phyloP scores from a whole-genome alignment of 106 monocot genomes.

The Dactylorhiza incarnata region DNA sequence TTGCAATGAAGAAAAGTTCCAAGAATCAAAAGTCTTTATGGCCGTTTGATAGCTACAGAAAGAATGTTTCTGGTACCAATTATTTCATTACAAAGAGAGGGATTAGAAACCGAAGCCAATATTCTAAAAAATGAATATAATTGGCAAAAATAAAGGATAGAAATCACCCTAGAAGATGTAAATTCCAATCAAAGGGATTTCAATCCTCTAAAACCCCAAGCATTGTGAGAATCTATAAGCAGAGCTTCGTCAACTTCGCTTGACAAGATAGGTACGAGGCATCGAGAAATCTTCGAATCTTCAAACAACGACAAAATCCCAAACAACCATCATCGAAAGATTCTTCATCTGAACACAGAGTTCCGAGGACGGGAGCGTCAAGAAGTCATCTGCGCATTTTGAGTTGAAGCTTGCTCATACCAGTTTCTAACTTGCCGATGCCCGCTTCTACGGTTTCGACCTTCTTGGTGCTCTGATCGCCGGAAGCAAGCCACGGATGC shows the following conservation, averaged over 20 bases:
- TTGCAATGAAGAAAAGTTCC: neutral
- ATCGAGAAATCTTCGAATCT: neutral
- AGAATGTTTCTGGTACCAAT: neutral
- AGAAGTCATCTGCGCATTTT: neutral
- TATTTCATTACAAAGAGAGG: neutral
- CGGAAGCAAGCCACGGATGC: slow-evolving; percentile 51
- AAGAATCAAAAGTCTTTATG: neutral
- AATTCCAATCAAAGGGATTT: neutral
- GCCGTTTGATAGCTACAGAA: neutral
- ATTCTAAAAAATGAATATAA: slow-evolving; percentile 3
- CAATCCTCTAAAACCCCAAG: neutral
- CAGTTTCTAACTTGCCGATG: slow-evolving; percentile 17
- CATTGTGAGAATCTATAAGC: neutral
- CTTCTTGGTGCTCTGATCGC: neutral
- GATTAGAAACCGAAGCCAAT: neutral
- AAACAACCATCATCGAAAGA: neutral
- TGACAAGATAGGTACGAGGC: neutral
- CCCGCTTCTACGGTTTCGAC: slow-evolving; percentile 13
- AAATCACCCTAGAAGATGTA: neutral
- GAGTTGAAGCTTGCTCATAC: slow-evolving; percentile 26
- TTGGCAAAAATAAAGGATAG: neutral
- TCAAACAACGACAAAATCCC: neutral
- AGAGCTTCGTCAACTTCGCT: neutral
- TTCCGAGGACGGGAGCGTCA: neutral
- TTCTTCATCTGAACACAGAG: neutral